Evolutionary conservation across 768 basidiomycete species (phyloP), one percentile per base, ranked within the genome.

Genomic region (Naematelia encephala): DNA sequence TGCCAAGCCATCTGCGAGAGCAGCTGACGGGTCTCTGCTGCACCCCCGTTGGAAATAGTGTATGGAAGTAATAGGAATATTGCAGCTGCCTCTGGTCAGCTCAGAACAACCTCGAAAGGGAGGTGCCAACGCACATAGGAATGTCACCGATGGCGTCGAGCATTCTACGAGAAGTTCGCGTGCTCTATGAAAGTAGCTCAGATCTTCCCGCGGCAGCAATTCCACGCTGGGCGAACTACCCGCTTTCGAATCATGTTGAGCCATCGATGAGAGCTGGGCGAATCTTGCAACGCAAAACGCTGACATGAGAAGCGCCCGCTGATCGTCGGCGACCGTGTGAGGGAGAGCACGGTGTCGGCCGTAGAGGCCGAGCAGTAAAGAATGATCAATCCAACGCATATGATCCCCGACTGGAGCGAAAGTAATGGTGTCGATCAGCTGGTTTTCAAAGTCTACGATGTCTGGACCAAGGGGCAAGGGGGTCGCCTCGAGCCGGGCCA

Each of bases 1-100:
- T 53, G 51, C 51, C 51, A 53, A 3, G 28, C 51, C 51, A 53
- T 53, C 51, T 53, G 26, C 10, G 8, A 12, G n/a, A 53, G 19
- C 51, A 53, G 27, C n/a, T 34, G 27, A 4, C n/a, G 21, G 11
- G 51, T 53, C n/a, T 53, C 28, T 28, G 13, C 21, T 16, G 16
- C 30, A 5, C 51, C 34, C 4, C 51, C 51, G 26, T n/a, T 22
- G 12, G 12, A 16, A 19, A n/a, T n/a, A 12, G 51, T n/a, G 10
- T 4, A 53, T 5, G 51, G 23, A 3, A 39, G n/a, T 12, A 53
- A 23, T 22, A n/a, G 30, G 14, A 26, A 28, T 23, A 53, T 5
- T 8, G 51, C 51, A 3, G 26, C 51, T 53, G 21, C n/a, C 4
- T 3, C 16, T 28, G 8, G 3, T 51, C 29, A 19, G 29, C n/a